A percentile compares a stretch with the other conserved stretches of the same genome.
Evolutionary conservation across 2,329 filamentous ascomycete species (phyloP).

Genomic region (Metarhizium album): DNA sequence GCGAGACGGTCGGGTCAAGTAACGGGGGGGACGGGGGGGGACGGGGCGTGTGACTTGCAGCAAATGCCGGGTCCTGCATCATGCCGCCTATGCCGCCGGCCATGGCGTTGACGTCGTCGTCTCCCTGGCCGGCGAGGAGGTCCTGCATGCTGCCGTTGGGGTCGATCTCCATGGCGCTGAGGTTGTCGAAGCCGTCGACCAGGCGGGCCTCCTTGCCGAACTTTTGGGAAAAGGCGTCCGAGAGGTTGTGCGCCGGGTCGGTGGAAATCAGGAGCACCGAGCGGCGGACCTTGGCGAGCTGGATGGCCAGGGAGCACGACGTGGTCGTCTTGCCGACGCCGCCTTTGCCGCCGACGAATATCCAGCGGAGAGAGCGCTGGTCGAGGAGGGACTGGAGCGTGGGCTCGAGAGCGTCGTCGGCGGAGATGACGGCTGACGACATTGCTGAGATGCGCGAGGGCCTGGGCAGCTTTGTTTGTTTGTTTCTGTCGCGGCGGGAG

Average conservation of each 20-base stretch:
- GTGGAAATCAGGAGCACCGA: conserved; percentile 96
- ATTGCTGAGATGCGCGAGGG: too few species aligned
- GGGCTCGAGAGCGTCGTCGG: conserved; percentile 74
- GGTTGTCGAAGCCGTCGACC: conserved; percentile 81
- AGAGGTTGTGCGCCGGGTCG: conserved; percentile 95
- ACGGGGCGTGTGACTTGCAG: conserved; percentile 37
- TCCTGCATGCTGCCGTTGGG: conserved; percentile 98
- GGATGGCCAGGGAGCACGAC: conserved; percentile 94
- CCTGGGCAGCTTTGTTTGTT: too few species aligned
- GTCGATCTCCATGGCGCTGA: conserved; percentile 98
- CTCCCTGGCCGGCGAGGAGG: conserved; percentile 65
- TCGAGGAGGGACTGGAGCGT: conserved; percentile 90
- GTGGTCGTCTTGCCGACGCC: conserved; percentile 99
- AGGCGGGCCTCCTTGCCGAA: conserved; percentile 97
- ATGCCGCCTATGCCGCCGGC: conserved; percentile 74
- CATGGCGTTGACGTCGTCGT: conserved; percentile 58
- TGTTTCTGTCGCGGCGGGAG: background rate
- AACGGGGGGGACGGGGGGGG: too few species aligned
- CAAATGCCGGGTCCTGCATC: conserved; percentile 98
- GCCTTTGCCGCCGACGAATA: conserved; percentile 97
- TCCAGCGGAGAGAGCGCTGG: conserved; percentile 93
- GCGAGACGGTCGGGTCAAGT: background rate
- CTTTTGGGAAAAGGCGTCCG: conserved; percentile 96
- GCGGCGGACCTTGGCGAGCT: conserved; percentile 88
- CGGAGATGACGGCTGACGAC: conserved; percentile 30